Evolutionary conservation across 495 filamentous ascomycete genomes (phyloP), one percentile per base, ranked within the genome.

Genomic region (Penicillium simplicissimum): DNA sequence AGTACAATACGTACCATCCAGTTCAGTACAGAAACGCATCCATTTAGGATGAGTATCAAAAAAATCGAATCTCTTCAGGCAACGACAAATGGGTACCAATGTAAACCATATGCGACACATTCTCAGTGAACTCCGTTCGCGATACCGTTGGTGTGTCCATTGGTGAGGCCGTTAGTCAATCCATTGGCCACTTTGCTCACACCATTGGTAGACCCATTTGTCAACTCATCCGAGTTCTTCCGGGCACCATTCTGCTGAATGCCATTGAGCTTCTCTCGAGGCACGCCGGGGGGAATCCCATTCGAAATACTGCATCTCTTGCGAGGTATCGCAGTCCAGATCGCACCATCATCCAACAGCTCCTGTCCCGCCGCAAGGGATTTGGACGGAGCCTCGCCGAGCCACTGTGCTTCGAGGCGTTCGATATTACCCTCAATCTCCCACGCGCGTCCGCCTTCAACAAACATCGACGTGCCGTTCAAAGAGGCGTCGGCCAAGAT

Each of bases 341-440:
- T 60, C 6, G 63, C 37, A 19, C 71, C 71, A 55, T 71, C 66
- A n/a, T 71, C 76, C 9, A 79, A 60, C 9, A 78, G 58, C 15
- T 59, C 65, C 60, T 82, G 79, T 2, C 80, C 80, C 51, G 65
- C 65, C 7, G 69, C 67, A 10, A 81, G 67, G 6, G 64, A 58
- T 34, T 61, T 62, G 0, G 77, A 75, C 17, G 79, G 74, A 34
- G 71, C 72, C 59, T 76, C 71, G 0, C 79, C 80, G 59, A 82
- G 67, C 79, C 80, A 82, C 54, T 76, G 64, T 13, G 72, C 62
- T 63, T 77, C 74, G 1, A 77, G 61, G 9, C 69, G 75, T 47
- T 79, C 71, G 21, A 81, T 66, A 31, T 81, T 80, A 37, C 69
- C 69, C 51, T 84, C 80, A 25, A 79, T 76, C 48, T 82, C 79